Evolutionary conservation across 2,329 filamentous ascomycete species (phyloP).

Genomic region (Delphinella strobiligena): DNA sequence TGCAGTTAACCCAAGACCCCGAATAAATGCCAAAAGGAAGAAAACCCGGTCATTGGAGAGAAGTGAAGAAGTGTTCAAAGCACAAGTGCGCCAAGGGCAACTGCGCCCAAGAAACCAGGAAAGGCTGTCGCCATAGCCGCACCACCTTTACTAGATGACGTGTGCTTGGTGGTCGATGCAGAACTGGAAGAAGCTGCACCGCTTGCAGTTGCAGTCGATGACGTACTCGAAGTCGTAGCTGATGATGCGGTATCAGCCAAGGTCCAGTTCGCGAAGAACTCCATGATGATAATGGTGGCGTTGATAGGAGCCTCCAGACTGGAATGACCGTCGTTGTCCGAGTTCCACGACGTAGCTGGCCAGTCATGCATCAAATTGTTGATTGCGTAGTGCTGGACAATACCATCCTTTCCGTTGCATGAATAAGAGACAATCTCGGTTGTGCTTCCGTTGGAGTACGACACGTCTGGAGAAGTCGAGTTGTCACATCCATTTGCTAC

Average conservation of each 20-base stretch:
- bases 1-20: no score
- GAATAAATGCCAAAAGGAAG: no score
- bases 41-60: no score
- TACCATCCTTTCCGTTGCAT: conserved; percentile 15
- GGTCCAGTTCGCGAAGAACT: conserved; percentile 15
- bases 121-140: not conserved
- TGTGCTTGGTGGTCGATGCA: not conserved
- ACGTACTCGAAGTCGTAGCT: not conserved
- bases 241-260: not conserved
- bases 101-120: not conserved
- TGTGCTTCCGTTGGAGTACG: conserved; percentile 10
- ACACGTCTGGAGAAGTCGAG: not conserved
- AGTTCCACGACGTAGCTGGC: conserved; percentile 18
- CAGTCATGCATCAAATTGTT: conserved; percentile 28
- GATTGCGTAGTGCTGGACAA: conserved; percentile 25
- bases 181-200: not conserved
- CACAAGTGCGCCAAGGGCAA: not conserved
- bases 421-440: conserved; percentile 11
- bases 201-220: not conserved
- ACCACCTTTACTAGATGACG: not conserved
- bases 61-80: no score
- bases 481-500: conserved; percentile 21
- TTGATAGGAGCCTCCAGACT: conserved; percentile 10
- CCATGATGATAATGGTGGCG: conserved; percentile 13
- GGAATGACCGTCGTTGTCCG: not conserved